Base-by-base conservation (phyloP, 345 rosid species). In the Anastatica hierochuntica region DNA sequence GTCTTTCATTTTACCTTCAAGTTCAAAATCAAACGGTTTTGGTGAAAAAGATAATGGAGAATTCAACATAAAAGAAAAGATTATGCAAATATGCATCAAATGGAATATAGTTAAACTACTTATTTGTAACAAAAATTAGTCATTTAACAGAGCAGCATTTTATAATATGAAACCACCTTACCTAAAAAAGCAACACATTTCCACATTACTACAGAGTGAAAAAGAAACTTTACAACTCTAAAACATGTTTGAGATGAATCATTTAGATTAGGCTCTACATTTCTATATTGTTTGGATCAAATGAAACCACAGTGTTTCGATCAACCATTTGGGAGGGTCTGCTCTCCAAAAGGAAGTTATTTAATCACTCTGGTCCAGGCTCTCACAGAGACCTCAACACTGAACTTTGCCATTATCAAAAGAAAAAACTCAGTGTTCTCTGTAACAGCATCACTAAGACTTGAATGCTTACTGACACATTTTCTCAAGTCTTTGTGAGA, bases 1-100 rank as follows among this genome's bases (percentile, higher is more conserved):
- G 66, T 80, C 95, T 27, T 75, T 69, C 42, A 60, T 15, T 43
- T 67, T 30, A 44, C 80, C 95, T 81, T 81, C 63, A 68, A 13
- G 26, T 14, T 12, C 49, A 58, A 49, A 69, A 59, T 17, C 36
- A 36, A 49, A 62, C 14, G 12, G 16, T 15, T 36, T n/a, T 15
- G 4, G 52, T 47, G n/a, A 53, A 18, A 12, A 18, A 37, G n/a
- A 49, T 33, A 34, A 13, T 5, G 8, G 10, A 29, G 8, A 29
- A 2, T 29, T 8, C 10, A 4, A 24, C n/a, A n/a, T n/a, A n/a
- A n/a, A n/a, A n/a, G n/a, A n/a, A n/a, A n/a, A n/a, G n/a, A n/a
- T 29, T 1, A 29, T 29, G 6, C 33, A 8, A 29, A 1, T 6
- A 29, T 29, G 1, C 36, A 31, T n/a, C 12, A 31, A 12, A 31